Conservation (phyloP, 2,329 filamentous ascomycete genomes). For the Graphilbum fragrans region DNA sequence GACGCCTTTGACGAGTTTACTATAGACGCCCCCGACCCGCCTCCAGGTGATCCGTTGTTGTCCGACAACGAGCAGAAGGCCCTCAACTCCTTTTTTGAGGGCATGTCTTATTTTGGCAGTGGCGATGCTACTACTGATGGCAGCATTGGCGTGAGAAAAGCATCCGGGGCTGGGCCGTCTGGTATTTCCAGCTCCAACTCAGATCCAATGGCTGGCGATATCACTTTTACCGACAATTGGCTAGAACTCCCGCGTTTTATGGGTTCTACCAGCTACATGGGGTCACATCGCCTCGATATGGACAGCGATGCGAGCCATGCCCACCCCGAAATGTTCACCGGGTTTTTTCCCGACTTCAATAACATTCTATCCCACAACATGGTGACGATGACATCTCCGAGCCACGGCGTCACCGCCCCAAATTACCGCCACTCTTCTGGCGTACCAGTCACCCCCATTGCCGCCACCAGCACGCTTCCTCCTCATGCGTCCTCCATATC, state of each 20-base stretch:
- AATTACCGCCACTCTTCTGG: no score
- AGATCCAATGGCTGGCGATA: background rate
- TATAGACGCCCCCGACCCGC: slow-evolving; percentile 46
- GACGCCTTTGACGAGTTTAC: slow-evolving; percentile 32
- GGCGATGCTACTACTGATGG: no score
- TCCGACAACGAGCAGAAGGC: slow-evolving; percentile 48
- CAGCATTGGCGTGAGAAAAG: no score
- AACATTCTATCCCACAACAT: no score
- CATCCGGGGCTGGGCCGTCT: no score
- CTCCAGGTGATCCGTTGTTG: slow-evolving; percentile 52
- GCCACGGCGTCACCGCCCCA: no score
- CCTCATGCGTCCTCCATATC: no score
- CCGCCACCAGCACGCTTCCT: no score
- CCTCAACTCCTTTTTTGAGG: slow-evolving; percentile 45
- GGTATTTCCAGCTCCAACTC: background rate
- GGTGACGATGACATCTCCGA: no score
- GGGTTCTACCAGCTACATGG: slow-evolving; percentile 52
- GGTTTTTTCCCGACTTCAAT: background rate
- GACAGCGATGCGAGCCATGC: slow-evolving; percentile 14
- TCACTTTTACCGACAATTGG: slow-evolving; percentile 32
- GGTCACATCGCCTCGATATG: slow-evolving; percentile 33
- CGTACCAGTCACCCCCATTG: no score
- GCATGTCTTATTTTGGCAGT: slow-evolving; percentile 29
- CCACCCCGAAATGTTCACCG: slow-evolving; percentile 1
- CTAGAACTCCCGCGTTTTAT: slow-evolving; percentile 50